phyloP scores from a whole-genome alignment of 164 flowering plant species.

The Liquidambar formosana region DNA sequence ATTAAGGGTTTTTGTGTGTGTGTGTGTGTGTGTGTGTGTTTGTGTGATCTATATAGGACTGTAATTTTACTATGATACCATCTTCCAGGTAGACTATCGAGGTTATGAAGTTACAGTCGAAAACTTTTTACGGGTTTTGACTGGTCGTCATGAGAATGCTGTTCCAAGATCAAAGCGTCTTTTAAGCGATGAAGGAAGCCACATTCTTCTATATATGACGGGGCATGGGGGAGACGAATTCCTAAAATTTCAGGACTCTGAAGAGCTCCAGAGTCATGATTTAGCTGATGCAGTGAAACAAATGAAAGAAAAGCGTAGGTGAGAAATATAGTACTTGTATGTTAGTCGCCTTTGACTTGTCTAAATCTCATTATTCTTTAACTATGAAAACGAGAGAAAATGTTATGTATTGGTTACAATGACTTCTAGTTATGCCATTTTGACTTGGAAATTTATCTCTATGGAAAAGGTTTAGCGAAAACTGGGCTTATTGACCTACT shows the following conservation, averaged over 20 bases:
- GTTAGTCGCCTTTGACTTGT: constrained; percentile 1
- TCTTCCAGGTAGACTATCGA: constrained; percentile 89
- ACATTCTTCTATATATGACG: constrained; percentile 94
- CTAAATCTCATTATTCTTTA: background rate
- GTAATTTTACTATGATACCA: constrained; percentile 9
- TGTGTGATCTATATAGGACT: background rate
- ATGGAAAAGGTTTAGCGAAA: no score
- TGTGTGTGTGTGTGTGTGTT: background rate
- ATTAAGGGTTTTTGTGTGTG: background rate
- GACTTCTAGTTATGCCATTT: background rate
- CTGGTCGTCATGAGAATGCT: constrained; percentile 90
- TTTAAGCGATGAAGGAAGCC: constrained; percentile 98
- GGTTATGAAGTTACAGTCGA: constrained; percentile 99
- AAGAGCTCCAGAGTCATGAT: constrained; percentile 99
- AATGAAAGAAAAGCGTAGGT: constrained; percentile 98
- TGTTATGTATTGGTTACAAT: background rate
- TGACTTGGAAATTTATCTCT: background rate
- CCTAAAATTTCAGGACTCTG: constrained; percentile 93
- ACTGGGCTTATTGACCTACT: background rate
- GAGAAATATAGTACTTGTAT: constrained; percentile 10
- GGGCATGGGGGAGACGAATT: constrained; percentile 99
- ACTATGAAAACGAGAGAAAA: background rate
- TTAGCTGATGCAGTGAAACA: constrained; percentile 99
- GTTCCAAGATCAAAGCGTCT: constrained; percentile 99
- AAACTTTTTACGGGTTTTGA: constrained; percentile 85